Base-by-base conservation (phyloP, 78 protist genomes). In the Speleostelium caveatum region DNA sequence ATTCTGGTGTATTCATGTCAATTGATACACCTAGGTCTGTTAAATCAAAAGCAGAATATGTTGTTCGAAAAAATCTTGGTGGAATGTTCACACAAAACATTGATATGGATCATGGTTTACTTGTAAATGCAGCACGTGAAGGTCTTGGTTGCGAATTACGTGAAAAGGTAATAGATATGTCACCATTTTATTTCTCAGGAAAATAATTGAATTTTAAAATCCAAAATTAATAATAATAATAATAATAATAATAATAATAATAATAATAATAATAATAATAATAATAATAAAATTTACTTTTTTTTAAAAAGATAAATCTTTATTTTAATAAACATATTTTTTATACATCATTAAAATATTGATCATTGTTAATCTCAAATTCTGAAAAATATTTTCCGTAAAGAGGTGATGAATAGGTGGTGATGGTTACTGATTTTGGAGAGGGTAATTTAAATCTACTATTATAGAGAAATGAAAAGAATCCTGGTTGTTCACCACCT, bases 351-450 rank as follows among this genome's bases (percentile, higher is more conserved):
- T 14, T 14, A 49, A 14, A 8, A 16, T n/a, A n/a, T n/a, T n/a
- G n/a, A n/a, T 49, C 56, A 24, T 73, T 53, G 16, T 35, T 33
- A 53, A 33, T 74, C 38, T 38, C 68, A 74, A 66, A 58, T 59
- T 74, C 62, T 36, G 91, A 69, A 59, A 56, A 24, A 10, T 41
- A 71, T 7, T 51, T 53, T 35, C 36, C 19, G 32, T 35, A 83
- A 21, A 68, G 42, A 1, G 91, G 91, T 36, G 91, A 83, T 6
- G 55, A 5, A 60, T 83, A 83, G 2, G 62, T 60, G 12, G 24
- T 67, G 26, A 83, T 63, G 1, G 77, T 83, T 30, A 83, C 69
- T 16, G 80, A 36, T 36, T 58, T 73, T 14, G 91, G 79, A 16
- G 65, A 28, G 19, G 77, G 91, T 51, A 83, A 65, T 42, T 69